Conservation (phyloP, 2,329 filamentous ascomycete genomes). For the Xylariaceae sp. region DNA sequence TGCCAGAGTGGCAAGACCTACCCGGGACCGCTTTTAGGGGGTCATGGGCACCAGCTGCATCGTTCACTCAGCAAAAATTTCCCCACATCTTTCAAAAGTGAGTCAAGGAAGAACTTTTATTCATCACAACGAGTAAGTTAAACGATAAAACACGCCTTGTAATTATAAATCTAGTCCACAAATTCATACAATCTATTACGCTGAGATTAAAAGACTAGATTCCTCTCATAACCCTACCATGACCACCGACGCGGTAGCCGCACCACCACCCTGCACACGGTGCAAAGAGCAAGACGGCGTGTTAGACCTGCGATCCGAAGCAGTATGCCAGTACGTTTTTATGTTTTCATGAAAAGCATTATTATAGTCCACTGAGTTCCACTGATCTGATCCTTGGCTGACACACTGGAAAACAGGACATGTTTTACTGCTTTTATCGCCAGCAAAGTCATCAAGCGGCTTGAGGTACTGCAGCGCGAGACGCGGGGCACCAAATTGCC, state of each 20-base stretch:
- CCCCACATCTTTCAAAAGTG: conserved; percentile 10
- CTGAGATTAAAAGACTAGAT: too few species aligned
- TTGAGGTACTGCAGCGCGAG: conserved; percentile 59
- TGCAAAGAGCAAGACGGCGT: conserved; percentile 42
- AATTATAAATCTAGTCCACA: too few species aligned
- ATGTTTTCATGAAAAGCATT: not conserved
- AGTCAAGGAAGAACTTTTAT: conserved; percentile 1
- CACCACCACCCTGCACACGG: conserved; percentile 38
- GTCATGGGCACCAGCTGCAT: too few species aligned
- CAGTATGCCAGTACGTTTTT: conserved; percentile 37
- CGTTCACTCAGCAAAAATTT: conserved; percentile 2
- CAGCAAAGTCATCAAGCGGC: conserved; percentile 80
- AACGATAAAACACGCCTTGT: not conserved
- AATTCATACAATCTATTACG: too few species aligned
- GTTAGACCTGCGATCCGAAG: conserved; percentile 42
- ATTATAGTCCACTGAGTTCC: too few species aligned
- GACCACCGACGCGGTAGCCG: conserved; percentile 27
- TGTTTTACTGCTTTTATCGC: conserved; percentile 83
- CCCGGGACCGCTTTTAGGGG: conserved; percentile 19
- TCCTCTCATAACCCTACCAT: conserved; percentile 22
- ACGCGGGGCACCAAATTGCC: conserved; percentile 44
- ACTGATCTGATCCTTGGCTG: not conserved
- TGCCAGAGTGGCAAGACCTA: conserved; percentile 19
- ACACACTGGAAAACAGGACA: conserved; percentile 51
- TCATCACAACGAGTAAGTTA: not conserved